These are phyloP conservation scores for Mycena galopus DNA, from an alignment of 768 basidiomycete genomes.

Conservation along the genomic window DNA sequence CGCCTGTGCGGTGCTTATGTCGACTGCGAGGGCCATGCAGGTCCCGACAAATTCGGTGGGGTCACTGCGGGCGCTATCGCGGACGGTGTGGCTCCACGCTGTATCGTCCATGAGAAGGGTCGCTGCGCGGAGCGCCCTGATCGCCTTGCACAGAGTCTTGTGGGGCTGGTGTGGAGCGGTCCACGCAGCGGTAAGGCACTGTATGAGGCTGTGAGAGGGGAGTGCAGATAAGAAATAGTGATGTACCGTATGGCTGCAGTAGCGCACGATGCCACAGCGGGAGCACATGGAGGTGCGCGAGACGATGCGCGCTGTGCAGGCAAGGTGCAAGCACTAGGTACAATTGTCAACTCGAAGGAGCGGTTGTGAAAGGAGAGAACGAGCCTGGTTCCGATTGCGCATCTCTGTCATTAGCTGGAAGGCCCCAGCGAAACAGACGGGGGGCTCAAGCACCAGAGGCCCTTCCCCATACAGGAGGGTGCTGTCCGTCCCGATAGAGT, in stretches of 20 bases:
- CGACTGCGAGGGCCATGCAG: neutral
- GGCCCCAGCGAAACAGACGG: neutral
- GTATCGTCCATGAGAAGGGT: neutral
- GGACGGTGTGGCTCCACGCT: slow-evolving; percentile 21
- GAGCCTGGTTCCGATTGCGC: slow-evolving; percentile 21
- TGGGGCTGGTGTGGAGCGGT: slow-evolving; percentile 16
- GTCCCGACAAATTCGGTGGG: slow-evolving; percentile 3
- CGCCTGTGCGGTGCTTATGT: neutral
- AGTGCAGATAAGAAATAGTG: neutral
- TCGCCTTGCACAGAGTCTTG: slow-evolving; percentile 20
- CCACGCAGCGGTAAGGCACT: slow-evolving; percentile 21
- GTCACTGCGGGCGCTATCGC: slow-evolving; percentile 3
- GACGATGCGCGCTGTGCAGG: slow-evolving; percentile 5
- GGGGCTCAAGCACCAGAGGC: neutral
- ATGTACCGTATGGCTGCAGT: slow-evolving; percentile 12
- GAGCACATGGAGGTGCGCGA: slow-evolving; percentile 15
- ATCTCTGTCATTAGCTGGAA: slow-evolving; percentile 15
- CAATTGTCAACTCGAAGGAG: neutral
- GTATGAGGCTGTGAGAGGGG: slow-evolving; percentile 4
- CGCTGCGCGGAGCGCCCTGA: slow-evolving; percentile 15
- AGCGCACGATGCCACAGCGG: slow-evolving; percentile 17
- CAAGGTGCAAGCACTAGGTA: slow-evolving; percentile 10
- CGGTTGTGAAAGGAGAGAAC: slow-evolving; percentile 4
- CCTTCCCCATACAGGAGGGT: slow-evolving; percentile 4
- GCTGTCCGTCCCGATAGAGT: slow-evolving; percentile 11